A percentile compares a stretch with the other conserved stretches of the same genome.
phyloP scores from a whole-genome alignment of 768 basidiomycete species.

The Podaxis sp. region DNA sequence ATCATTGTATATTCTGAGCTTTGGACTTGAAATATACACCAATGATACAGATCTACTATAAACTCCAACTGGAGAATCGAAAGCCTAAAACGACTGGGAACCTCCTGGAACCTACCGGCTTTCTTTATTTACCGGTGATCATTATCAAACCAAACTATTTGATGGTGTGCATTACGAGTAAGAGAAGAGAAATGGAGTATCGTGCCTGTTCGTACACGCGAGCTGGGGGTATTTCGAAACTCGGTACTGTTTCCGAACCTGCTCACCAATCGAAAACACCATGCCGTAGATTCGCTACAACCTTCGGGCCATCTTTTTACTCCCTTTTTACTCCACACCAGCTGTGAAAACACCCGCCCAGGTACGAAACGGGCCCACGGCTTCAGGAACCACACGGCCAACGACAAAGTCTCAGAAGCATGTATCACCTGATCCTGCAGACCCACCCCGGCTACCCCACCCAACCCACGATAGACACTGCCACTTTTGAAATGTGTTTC shows the following conservation, averaged over 20 bases:
- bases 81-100: neutral
- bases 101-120: neutral
- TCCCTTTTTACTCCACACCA: neutral
- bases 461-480: neutral
- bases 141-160: slow-evolving; percentile 3
- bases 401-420: slow-evolving; percentile 1
- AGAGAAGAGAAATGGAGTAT: neutral
- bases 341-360: neutral
- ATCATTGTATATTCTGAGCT: neutral
- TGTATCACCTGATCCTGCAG: neutral
- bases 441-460: neutral
- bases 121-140: slow-evolving; percentile 12
- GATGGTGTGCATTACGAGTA: neutral
- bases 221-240: neutral
- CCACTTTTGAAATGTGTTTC: neutral
- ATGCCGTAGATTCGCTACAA: neutral
- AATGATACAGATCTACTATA: neutral
- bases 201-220: neutral
- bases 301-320: neutral
- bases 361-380: neutral
- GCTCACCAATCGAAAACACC: neutral
- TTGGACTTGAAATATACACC: neutral
- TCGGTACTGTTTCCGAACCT: neutral
- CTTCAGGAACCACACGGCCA: neutral
- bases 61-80: neutral